Percentiles rank a stretch among this genome's conserved stretches.
phyloP scores from a whole-genome alignment of 345 rosid species.

The Cardamine chenopodiifolia region DNA sequence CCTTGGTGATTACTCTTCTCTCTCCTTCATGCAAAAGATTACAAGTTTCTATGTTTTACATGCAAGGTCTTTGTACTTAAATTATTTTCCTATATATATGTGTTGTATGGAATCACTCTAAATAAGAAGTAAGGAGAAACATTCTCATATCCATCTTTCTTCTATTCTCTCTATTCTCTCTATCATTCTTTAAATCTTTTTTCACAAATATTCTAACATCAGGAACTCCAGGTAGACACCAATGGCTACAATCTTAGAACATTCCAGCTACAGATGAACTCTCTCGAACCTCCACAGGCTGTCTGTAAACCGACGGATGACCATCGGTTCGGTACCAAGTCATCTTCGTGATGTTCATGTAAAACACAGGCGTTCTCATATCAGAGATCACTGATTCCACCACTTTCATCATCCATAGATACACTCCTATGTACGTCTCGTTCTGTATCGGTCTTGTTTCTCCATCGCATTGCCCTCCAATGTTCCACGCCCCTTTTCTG shows the following conservation, averaged over 20 bases:
- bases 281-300: constrained; percentile 20
- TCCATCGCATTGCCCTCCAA: constrained; percentile 60
- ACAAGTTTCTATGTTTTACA: too few species aligned
- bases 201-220: constrained; percentile 29
- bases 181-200: too few species aligned
- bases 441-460: constrained; percentile 54
- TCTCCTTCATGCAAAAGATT: too few species aligned
- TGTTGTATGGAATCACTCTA: too few species aligned
- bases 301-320: constrained; percentile 70
- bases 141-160: too few species aligned
- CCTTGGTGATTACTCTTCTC: too few species aligned
- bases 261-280: constrained; percentile 26
- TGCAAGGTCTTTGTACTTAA: too few species aligned
- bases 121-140: too few species aligned
- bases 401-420: constrained; percentile 76
- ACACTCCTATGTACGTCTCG: constrained; percentile 43
- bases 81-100: too few species aligned
- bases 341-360: constrained; percentile 73
- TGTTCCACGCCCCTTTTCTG: constrained; percentile 70
- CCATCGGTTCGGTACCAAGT: constrained; percentile 69
- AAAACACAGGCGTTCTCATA: constrained; percentile 72
- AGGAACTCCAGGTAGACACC: constrained; percentile 86
- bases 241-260: constrained; percentile 78
- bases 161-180: too few species aligned
- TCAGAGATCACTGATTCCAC: constrained; percentile 64